Evolutionary conservation across 495 filamentous ascomycete genomes (phyloP).

Genomic region (Trichoderma erinaceum): DNA sequence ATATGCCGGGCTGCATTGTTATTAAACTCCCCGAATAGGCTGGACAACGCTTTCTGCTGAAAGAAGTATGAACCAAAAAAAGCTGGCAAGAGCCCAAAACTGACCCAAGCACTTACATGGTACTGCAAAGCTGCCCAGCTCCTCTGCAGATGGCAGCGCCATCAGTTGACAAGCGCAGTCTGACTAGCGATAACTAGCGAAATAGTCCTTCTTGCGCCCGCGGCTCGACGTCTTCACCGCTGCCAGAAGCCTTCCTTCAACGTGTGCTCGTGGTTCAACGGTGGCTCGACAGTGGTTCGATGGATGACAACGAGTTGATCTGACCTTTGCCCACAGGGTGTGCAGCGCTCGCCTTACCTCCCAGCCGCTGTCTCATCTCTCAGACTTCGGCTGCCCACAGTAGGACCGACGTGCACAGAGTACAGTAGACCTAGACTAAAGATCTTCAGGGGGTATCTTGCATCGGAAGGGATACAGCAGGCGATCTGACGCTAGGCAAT

Average conservation of each 20-base stretch:
- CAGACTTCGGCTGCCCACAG: not conserved
- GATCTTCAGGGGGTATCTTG: conserved; percentile 9
- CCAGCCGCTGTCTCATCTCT: not conserved
- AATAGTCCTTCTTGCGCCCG: conserved; percentile 1
- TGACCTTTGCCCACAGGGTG: not conserved
- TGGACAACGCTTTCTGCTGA: too few species aligned
- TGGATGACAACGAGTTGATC: not conserved
- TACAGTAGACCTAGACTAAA: not conserved
- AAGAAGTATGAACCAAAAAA: too few species aligned
- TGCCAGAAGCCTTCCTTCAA: not conserved
- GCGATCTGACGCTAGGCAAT: not conserved
- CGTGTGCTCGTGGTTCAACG: not conserved
- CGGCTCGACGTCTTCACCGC: not conserved
- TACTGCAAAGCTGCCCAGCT: too few species aligned
- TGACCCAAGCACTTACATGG: too few species aligned
- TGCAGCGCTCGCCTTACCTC: too few species aligned
- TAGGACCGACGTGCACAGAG: not conserved
- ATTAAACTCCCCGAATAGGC: too few species aligned
- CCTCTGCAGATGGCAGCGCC: too few species aligned
- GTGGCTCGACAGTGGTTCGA: not conserved
- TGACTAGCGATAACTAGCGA: not conserved
- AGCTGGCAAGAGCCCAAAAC: too few species aligned
- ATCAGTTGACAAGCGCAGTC: not conserved
- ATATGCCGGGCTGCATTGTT: not conserved
- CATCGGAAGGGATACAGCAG: conserved; percentile 5